Percentiles rank a stretch among this genome's conserved stretches.
Conservation (phyloP, 345 rosid species). For the Bruguiera sexangula region DNA sequence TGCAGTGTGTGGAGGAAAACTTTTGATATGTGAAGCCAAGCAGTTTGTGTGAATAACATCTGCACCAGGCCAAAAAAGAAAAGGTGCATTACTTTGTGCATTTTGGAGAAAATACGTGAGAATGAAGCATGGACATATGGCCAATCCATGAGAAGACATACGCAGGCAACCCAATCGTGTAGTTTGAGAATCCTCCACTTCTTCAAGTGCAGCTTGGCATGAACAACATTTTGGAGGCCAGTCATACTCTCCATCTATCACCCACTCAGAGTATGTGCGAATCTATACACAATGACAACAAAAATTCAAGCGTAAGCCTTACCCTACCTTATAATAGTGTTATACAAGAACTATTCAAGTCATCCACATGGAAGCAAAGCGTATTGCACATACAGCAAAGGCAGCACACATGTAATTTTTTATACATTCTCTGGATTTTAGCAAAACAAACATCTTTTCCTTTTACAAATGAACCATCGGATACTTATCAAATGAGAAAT, state of each 20-base stretch:
- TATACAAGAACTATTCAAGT: neutral
- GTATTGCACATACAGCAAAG: slow-evolving; percentile 5
- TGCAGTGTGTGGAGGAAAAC: slow-evolving; percentile 93
- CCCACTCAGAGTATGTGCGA: slow-evolving; percentile 98
- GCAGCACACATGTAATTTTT: neutral
- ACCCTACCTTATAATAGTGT: slow-evolving; percentile 4
- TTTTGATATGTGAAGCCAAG: slow-evolving; percentile 71
- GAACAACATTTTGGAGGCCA: slow-evolving; percentile 91
- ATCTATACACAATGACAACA: slow-evolving; percentile 42
- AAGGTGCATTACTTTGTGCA: slow-evolving; percentile 14
- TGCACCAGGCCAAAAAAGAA: slow-evolving; percentile 29
- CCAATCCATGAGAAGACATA: slow-evolving; percentile 42
- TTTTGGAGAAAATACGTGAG: neutral
- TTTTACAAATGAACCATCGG: neutral
- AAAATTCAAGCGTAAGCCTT: slow-evolving; percentile 6
- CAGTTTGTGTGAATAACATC: slow-evolving; percentile 91
- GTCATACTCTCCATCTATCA: slow-evolving; percentile 96
- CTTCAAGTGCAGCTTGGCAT: slow-evolving; percentile 70
- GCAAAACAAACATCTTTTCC: neutral
- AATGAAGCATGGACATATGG: slow-evolving; percentile 10
- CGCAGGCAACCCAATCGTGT: slow-evolving; percentile 99
- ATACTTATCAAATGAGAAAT: neutral
- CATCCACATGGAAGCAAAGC: slow-evolving; percentile 12
- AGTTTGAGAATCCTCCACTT: slow-evolving; percentile 59
- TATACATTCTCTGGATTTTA: neutral